Evolutionary conservation across 495 filamentous ascomycete genomes (phyloP), one percentile per base, ranked within the genome.

Genomic region (Hyaloscypha finlandica): DNA sequence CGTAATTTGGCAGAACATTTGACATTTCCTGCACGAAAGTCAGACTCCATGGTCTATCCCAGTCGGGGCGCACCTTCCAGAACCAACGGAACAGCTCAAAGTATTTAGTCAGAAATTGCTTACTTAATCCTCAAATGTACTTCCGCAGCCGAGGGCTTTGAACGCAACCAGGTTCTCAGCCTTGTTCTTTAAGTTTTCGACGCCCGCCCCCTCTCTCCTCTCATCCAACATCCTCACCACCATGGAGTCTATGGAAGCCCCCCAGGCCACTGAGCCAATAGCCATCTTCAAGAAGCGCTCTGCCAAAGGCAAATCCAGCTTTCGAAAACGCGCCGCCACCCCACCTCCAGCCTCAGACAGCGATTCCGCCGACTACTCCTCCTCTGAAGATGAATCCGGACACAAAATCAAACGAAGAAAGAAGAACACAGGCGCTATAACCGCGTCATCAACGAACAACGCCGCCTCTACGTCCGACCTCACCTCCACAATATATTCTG

Each of bases 211-310:
- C 42, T 37, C 35, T 37, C 12, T 19, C 42, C 42, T 12, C 9
- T 48, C 42, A 19, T 11, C 16, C 2, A 19, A 48, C 22, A 59
- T 37, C 56, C 11, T 37, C 25, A 37, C 22, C 29, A 56, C 37
- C 19, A 71, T 76, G 65, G 67, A 75, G 52, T 57, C 75, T 3
- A 64, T 67, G 19, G 62, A 77, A 11, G 67, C 77, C 16, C 57
- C 65, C 30, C 67, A 79, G 20, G 35, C 58, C 14, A 61, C 74
- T 16, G 77, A 78, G 3, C 79, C 84, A 16, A 83, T 87, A 19
- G 81, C 89, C 37, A 78, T 91, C 54, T 99, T 99, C 85, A 97
- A 96, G 73, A 96, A 95, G 78, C 90, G 94, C 71, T 81, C 85
- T 62, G 81, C 83, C 57, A 96, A 92, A 73, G 80, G 82, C 61